Conservation (phyloP, 2,329 filamentous ascomycete species). For the Claviceps cyperi region DNA sequence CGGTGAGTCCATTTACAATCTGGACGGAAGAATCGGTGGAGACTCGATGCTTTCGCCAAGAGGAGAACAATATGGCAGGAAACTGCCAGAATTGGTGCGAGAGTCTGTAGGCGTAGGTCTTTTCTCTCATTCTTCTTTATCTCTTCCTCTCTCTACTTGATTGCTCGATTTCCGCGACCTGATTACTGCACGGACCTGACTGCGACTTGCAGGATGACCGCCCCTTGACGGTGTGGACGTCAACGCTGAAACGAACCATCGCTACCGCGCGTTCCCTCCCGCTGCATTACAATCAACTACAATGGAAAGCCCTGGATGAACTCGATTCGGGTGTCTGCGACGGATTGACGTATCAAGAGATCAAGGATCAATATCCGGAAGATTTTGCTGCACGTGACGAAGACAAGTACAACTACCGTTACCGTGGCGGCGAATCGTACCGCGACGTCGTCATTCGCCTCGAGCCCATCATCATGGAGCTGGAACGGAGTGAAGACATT, state of each 20-base stretch:
- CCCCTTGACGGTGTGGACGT: conserved; percentile 48
- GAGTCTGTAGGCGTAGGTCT: conserved; percentile 68
- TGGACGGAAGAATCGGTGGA: conserved; percentile 81
- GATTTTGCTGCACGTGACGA: conserved; percentile 93
- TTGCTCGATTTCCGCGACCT: too few relatives aligned
- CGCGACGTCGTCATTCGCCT: conserved; percentile 94
- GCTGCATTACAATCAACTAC: conserved; percentile 74
- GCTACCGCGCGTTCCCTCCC: conserved; percentile 78
- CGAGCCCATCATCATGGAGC: conserved; percentile 98
- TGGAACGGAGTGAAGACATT: conserved; percentile 91
- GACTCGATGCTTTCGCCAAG: conserved; percentile 77
- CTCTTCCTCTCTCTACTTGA: too few relatives aligned
- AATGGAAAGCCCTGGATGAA: conserved; percentile 98
- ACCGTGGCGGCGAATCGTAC: conserved; percentile 88
- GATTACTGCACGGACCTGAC: background rate
- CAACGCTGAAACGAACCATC: conserved; percentile 64
- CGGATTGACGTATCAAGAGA: conserved; percentile 89
- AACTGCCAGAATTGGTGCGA: conserved; percentile 70
- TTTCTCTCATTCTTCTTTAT: background rate
- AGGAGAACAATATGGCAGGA: conserved; percentile 74
- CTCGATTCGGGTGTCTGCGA: conserved; percentile 95
- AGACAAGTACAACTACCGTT: conserved; percentile 99
- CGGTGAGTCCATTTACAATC: conserved; percentile 86
- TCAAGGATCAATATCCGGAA: conserved; percentile 79
- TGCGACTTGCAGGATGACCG: conserved; percentile 35